Conservation (phyloP, 257 asterid species). For the Craterostigma plantagineum region DNA sequence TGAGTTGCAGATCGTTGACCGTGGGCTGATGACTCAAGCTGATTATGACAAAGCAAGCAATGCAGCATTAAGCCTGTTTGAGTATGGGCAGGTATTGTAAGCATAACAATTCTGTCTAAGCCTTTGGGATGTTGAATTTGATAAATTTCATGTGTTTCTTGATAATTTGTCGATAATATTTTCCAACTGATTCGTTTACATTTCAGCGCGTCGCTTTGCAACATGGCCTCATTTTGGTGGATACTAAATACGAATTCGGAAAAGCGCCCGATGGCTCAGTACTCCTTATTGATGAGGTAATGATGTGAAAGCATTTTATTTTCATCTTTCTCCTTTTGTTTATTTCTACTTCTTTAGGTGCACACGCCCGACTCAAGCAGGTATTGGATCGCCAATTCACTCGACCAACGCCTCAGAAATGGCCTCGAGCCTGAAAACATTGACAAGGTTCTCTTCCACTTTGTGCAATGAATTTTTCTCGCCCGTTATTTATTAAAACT, state of each 20-base stretch:
- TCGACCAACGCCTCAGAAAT: slow-evolving; percentile 42
- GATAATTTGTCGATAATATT: too few species aligned
- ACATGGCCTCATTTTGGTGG: slow-evolving; percentile 81
- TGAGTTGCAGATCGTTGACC: slow-evolving; percentile 45
- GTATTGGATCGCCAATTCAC: slow-evolving; percentile 75
- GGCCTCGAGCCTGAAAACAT: slow-evolving; percentile 89
- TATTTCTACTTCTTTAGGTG: slow-evolving; percentile 23
- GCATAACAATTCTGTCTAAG: background rate
- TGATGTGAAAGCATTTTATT: slow-evolving; percentile 3
- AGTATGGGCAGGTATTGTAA: slow-evolving; percentile 64
- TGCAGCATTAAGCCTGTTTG: slow-evolving; percentile 65
- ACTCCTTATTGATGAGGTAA: slow-evolving; percentile 76
- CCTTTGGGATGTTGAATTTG: background rate
- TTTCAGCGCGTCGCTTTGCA: slow-evolving; percentile 51
- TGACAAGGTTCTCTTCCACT: slow-evolving; percentile 47
- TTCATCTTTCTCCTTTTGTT: background rate
- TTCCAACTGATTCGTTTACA: slow-evolving; percentile 1
- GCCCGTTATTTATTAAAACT: too few species aligned
- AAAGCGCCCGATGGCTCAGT: slow-evolving; percentile 73
- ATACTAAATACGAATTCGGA: slow-evolving; percentile 95
- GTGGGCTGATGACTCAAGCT: slow-evolving; percentile 63
- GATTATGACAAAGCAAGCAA: slow-evolving; percentile 61
- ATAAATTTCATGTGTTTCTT: too few species aligned
- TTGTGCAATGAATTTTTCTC: background rate
- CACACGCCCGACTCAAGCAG: slow-evolving; percentile 98